Evolutionary conservation across 352 stramenopile species (phyloP).

Genomic region (Phytophthora cryptogea): DNA sequence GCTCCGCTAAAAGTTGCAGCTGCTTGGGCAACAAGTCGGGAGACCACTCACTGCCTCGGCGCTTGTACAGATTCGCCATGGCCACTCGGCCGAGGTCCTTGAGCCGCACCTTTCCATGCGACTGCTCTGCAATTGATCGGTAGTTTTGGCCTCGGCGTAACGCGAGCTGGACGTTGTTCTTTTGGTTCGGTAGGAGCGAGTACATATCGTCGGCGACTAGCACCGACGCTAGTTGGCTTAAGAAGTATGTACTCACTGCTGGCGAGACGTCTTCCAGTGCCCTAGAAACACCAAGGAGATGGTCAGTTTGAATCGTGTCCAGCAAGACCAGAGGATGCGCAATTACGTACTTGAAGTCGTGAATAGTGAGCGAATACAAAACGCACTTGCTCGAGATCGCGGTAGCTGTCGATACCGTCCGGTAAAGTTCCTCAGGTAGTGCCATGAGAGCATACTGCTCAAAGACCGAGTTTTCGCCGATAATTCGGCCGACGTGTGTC

Average conservation of each 20-base stretch:
- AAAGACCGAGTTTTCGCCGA: conserved; percentile 77
- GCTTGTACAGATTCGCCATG: conserved; percentile 65
- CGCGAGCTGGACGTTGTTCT: conserved; percentile 54
- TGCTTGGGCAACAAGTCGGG: conserved; percentile 68
- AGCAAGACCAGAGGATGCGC: background rate
- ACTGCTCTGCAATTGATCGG: conserved; percentile 58
- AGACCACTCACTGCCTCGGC: conserved; percentile 73
- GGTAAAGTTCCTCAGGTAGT: conserved; percentile 69
- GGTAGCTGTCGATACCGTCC: conserved; percentile 72
- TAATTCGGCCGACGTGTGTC: conserved; percentile 56
- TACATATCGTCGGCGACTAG: conserved; percentile 75
- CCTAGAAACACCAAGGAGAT: conserved; percentile 22
- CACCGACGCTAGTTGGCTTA: conserved; percentile 76
- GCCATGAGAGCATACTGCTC: conserved; percentile 87
- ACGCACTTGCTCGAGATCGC: conserved; percentile 72
- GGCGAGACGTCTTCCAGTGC: conserved; percentile 67
- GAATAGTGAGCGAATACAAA: conserved; percentile 79
- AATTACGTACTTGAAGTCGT: conserved; percentile 70
- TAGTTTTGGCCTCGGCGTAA: conserved; percentile 64
- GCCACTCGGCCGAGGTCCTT: conserved; percentile 63
- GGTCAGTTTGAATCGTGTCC: background rate
- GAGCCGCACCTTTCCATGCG: conserved; percentile 55
- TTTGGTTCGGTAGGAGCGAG: conserved; percentile 53
- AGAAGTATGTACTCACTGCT: conserved; percentile 79
- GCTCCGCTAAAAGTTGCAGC: conserved; percentile 59